A percentile compares a stretch with the other conserved stretches of the same genome.
phyloP scores from a whole-genome alignment of 768 basidiomycete species.

The Lentinula raphanica region DNA sequence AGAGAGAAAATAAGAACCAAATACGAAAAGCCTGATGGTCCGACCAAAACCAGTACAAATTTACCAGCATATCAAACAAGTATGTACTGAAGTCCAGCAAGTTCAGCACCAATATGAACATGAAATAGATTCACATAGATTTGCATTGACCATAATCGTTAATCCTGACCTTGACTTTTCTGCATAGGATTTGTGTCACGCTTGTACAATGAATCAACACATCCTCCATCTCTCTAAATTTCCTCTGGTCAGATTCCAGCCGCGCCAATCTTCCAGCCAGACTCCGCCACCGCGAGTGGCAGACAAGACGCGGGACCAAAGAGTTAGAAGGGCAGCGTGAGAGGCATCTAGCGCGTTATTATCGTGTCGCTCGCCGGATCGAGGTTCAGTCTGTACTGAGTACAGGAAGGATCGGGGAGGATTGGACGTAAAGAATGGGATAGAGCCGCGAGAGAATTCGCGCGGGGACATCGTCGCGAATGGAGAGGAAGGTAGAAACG shows the following conservation, averaged over 20 bases:
- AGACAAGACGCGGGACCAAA: constrained; percentile 46
- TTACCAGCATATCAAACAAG: too few relatives aligned
- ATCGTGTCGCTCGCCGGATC: neutral
- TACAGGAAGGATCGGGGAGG: neutral
- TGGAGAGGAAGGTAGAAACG: neutral
- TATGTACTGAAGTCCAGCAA: too few relatives aligned
- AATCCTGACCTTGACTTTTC: too few relatives aligned
- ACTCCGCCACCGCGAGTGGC: constrained; percentile 51
- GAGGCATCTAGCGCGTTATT: neutral
- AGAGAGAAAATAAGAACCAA: too few relatives aligned
- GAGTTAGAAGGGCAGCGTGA: neutral
- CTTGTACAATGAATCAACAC: too few relatives aligned
- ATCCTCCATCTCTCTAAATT: constrained; percentile 24
- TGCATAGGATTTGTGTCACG: too few relatives aligned
- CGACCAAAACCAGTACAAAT: too few relatives aligned
- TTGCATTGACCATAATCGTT: too few relatives aligned
- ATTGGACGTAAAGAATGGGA: neutral
- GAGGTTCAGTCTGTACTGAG: neutral
- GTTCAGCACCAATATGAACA: too few relatives aligned
- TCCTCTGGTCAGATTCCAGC: constrained; percentile 50
- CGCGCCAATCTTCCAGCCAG: constrained; percentile 61
- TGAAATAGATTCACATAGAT: too few relatives aligned
- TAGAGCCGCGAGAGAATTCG: neutral
- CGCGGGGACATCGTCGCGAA: neutral
- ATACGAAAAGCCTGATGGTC: too few relatives aligned